These are phyloP conservation scores for Jackrogersella multiformis DNA, from an alignment of 495 filamentous ascomycete species.

Conservation along the genomic window DNA sequence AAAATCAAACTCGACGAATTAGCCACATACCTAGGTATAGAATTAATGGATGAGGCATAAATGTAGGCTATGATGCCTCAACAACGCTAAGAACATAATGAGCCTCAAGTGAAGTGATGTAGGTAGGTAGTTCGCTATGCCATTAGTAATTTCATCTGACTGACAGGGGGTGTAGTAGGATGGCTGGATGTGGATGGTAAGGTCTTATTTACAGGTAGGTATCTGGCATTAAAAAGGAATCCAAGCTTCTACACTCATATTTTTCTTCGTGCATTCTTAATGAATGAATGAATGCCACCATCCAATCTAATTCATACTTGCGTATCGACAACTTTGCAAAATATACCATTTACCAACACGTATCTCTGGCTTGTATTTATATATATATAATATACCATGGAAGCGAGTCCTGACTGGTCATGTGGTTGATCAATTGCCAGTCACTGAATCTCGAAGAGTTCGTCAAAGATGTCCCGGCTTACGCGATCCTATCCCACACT, in stretches of 20 bases:
- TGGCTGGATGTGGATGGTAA: too few relatives aligned
- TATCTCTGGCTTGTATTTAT: neutral
- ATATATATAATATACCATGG: too few relatives aligned
- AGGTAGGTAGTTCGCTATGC: neutral
- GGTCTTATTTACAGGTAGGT: neutral
- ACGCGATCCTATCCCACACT: constrained; percentile 49
- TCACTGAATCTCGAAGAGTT: constrained; percentile 45
- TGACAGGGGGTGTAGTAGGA: constrained; percentile 1
- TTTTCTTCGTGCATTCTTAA: neutral
- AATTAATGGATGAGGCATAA: neutral
- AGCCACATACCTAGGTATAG: neutral
- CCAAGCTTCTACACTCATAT: neutral
- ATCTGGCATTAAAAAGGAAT: neutral
- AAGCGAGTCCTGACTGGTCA: constrained; percentile 16
- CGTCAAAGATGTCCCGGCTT: constrained; percentile 38
- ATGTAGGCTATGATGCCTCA: neutral
- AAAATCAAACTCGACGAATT: too few relatives aligned
- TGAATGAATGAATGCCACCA: neutral
- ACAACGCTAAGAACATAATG: neutral
- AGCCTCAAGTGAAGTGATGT: neutral
- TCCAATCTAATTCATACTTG: too few relatives aligned
- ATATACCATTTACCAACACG: neutral
- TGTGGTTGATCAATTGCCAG: constrained; percentile 48
- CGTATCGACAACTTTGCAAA: neutral
- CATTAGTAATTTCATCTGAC: constrained; percentile 10